These are phyloP conservation scores for Picochlorum sp. DNA, from an alignment of 139 green algal species.

Conservation along the genomic window DNA sequence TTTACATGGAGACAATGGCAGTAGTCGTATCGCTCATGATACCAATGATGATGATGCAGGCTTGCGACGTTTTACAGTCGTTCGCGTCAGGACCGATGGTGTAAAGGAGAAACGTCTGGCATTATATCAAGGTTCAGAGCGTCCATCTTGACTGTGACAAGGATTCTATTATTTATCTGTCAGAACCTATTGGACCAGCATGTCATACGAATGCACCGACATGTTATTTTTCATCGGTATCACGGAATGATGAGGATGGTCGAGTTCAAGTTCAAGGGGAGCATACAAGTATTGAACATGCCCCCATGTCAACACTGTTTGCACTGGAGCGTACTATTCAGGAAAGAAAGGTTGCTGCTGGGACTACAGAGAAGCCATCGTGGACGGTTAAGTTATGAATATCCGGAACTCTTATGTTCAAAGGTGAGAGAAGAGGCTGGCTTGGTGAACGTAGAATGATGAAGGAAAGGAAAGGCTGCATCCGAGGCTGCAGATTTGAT, in stretches of 20 bases:
- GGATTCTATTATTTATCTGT: constrained; percentile 92
- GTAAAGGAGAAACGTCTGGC: constrained; percentile 93
- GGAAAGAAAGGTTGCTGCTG: constrained; percentile 40
- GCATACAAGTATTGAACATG: constrained; percentile 28
- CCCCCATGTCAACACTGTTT: constrained; percentile 66
- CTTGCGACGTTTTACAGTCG: constrained; percentile 94
- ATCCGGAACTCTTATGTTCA: constrained; percentile 83
- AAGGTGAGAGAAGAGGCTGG: constrained; percentile 93
- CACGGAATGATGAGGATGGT: background rate
- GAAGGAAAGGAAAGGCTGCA: constrained; percentile 81
- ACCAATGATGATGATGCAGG: constrained; percentile 22
- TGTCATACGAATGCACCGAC: constrained; percentile 89
- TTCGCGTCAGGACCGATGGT: constrained; percentile 84
- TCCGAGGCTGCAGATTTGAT: constrained; percentile 93
- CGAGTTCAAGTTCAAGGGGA: constrained; percentile 28
- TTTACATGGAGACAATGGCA: too few species aligned
- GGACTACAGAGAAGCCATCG: constrained; percentile 56
- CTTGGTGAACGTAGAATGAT: constrained; percentile 80
- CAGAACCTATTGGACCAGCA: constrained; percentile 72
- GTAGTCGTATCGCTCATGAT: too few species aligned
- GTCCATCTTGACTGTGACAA: constrained; percentile 84
- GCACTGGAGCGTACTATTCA: constrained; percentile 80
- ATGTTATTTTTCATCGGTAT: constrained; percentile 75
- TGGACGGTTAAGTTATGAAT: constrained; percentile 84
- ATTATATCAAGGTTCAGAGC: constrained; percentile 83